A percentile compares a stretch with the other conserved stretches of the same genome.
phyloP scores from a whole-genome alignment of 306 rosid genomes.

The Citrullus amarus region DNA sequence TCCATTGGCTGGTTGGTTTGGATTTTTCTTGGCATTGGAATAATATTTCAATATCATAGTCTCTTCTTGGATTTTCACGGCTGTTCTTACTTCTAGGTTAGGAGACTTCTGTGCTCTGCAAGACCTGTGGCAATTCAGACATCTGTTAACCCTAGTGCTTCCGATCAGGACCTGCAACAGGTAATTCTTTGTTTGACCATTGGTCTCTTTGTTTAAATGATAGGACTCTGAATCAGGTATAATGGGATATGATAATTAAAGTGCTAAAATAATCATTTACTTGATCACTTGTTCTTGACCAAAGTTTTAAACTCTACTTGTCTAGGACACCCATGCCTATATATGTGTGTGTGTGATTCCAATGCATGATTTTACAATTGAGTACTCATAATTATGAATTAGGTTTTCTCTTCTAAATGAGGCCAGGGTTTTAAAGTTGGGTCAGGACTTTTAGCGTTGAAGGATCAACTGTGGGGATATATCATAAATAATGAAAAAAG shows the following conservation, averaged over 20 bases:
- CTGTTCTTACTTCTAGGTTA: constrained; percentile 45
- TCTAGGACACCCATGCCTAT: no score
- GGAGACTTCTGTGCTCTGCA: constrained; percentile 87
- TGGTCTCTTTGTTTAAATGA: neutral
- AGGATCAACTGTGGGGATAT: neutral
- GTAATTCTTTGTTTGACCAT: constrained; percentile 24
- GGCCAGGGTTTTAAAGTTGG: neutral
- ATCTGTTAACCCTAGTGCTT: constrained; percentile 71
- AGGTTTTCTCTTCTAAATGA: neutral
- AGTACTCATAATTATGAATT: neutral
- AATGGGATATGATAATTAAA: neutral
- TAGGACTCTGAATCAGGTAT: neutral
- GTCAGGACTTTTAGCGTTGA: neutral
- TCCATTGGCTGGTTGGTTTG: neutral
- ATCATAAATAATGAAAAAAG: neutral
- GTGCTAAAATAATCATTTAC: neutral
- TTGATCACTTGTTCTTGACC: neutral
- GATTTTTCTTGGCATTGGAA: neutral
- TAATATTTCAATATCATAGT: neutral
- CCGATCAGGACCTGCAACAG: constrained; percentile 98
- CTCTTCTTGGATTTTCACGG: constrained; percentile 1
- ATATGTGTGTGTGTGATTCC: neutral
- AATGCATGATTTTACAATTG: neutral
- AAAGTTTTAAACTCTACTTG: neutral
- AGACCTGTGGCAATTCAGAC: constrained; percentile 96